phyloP scores from a whole-genome alignment of 1,284 basidiomycete species.

The Boletus semigastroideus region DNA sequence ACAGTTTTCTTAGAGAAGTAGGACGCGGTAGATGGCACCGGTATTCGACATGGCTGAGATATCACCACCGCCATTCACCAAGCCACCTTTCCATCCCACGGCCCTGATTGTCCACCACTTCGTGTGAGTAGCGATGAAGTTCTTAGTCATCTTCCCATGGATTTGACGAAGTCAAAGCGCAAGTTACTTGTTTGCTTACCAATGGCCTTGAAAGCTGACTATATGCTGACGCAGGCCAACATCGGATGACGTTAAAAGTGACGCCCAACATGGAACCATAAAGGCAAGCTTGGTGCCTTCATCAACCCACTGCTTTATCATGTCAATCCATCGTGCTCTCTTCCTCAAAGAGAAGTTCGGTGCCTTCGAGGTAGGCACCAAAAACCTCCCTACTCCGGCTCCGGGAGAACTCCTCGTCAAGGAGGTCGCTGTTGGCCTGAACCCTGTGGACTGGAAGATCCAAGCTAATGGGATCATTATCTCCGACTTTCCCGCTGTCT shows the following conservation, averaged over 20 bases:
- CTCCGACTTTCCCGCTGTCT: slow-evolving; percentile 35
- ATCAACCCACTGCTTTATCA: not conserved
- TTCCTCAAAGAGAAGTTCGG: slow-evolving; percentile 27
- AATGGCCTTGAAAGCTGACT: slow-evolving; percentile 1
- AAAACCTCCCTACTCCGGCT: slow-evolving; percentile 13
- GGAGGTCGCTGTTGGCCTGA: slow-evolving; percentile 22
- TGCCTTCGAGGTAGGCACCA: slow-evolving; percentile 16
- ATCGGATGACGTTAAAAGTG: too few relatives aligned
- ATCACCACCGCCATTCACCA: too few relatives aligned
- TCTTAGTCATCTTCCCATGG: not conserved
- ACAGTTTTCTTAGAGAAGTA: slow-evolving; percentile 4
- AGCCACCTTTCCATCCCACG: too few relatives aligned
- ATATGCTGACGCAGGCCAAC: not conserved
- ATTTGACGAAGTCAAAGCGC: not conserved
- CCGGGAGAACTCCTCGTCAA: slow-evolving; percentile 29
- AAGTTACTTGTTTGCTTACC: not conserved
- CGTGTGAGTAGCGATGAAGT: not conserved
- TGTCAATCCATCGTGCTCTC: slow-evolving; percentile 20
- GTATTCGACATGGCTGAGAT: too few relatives aligned
- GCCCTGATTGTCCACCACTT: too few relatives aligned
- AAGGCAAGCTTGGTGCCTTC: not conserved
- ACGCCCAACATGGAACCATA: not conserved
- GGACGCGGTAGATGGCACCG: not conserved
- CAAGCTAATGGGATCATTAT: slow-evolving; percentile 28
- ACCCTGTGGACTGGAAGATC: slow-evolving; percentile 39